Base-by-base conservation (phyloP, 164 flowering plant genomes). In the Vitis labrusca region DNA sequence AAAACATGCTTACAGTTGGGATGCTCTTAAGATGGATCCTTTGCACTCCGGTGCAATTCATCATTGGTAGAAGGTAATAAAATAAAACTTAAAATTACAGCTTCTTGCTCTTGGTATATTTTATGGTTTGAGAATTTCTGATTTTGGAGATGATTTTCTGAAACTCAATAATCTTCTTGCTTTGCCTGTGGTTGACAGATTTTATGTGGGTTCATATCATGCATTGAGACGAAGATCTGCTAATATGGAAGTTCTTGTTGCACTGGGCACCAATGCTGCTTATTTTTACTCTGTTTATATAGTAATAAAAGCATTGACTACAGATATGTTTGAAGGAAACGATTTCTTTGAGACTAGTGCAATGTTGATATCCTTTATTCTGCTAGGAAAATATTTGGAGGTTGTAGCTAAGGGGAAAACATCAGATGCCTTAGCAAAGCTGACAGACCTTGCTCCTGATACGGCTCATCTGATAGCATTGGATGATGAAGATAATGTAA, bases 261-360 rank as follows among this genome's bases (percentile, higher is more conserved):
- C 99, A n/a, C 73, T 94, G 73, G 99, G 99, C 67, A 94, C 99
- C 19, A 94, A 94, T 86, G 93, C 95, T 75, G 99, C 99, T 68
- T 94, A 92, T 74, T 88, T 92, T 68, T 92, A 94, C 70, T 94
- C 99, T 50, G 76, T 92, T 10, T 94, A 91, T 65, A 56, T 82
- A 56, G 66, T 83, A 55, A 63, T 90, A 32, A 94, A 91, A 86
- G 86, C 91, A 44, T 59, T 78, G 66, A 76, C 82, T 64, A 84
- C 95, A 19, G 75, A 81, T 55, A 74, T 74, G 58, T 94, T 94
- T 67, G 89, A 89, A 80, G 97, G 97, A 50, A 87, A 91, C 69
- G 99, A 92, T 75, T 88, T 88, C 72, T 94, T 92, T 83, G 99
- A 94, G 79, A 94, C 98, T 51, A 94, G 98, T 81, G 79, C 90